Evolutionary conservation across 1,284 basidiomycete species (phyloP).

Genomic region (Afroboletus lepidellus): DNA sequence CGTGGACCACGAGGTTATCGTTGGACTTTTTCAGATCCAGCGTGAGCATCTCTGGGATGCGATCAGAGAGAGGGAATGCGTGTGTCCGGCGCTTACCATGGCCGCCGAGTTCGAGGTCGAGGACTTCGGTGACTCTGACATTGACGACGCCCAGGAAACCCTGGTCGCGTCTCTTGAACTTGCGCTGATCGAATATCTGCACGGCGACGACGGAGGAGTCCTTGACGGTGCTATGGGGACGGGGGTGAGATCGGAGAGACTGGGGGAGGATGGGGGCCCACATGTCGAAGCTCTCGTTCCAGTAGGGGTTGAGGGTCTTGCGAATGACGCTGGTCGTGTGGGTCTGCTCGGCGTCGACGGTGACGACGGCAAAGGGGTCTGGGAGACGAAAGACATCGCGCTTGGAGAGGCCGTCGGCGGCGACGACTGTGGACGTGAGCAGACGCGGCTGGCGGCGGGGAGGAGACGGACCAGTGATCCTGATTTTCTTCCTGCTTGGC

Average conservation of each 20-base stretch:
- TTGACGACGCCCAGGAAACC: slow-evolving; percentile 95
- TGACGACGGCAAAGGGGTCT: slow-evolving; percentile 93
- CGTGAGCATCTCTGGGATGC: slow-evolving; percentile 77
- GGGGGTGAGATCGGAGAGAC: background rate
- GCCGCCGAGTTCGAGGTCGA: slow-evolving; percentile 86
- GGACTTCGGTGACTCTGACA: slow-evolving; percentile 83
- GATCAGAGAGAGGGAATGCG: background rate
- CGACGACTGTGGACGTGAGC: slow-evolving; percentile 61
- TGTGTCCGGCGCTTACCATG: slow-evolving; percentile 61
- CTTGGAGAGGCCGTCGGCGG: slow-evolving; percentile 86
- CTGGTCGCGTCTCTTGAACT: slow-evolving; percentile 94
- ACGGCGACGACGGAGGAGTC: slow-evolving; percentile 90
- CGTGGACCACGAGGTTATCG: slow-evolving; percentile 86
- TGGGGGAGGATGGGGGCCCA: slow-evolving; percentile 32
- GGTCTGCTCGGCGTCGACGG: slow-evolving; percentile 92
- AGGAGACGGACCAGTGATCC: slow-evolving; percentile 51
- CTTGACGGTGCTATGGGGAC: slow-evolving; percentile 67
- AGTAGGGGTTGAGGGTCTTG: slow-evolving; percentile 88
- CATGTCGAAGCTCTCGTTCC: slow-evolving; percentile 94
- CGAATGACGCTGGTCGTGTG: slow-evolving; percentile 91
- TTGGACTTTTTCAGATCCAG: slow-evolving; percentile 88
- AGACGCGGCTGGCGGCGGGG: background rate
- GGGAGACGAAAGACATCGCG: slow-evolving; percentile 90
- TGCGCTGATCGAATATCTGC: slow-evolving; percentile 96
- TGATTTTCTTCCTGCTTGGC: slow-evolving; percentile 55